A percentile compares a stretch with the other conserved stretches of the same genome.
These are phyloP conservation scores for Aspergillus niger DNA, from an alignment of 2,329 filamentous ascomycete species.

Conservation along the genomic window DNA sequence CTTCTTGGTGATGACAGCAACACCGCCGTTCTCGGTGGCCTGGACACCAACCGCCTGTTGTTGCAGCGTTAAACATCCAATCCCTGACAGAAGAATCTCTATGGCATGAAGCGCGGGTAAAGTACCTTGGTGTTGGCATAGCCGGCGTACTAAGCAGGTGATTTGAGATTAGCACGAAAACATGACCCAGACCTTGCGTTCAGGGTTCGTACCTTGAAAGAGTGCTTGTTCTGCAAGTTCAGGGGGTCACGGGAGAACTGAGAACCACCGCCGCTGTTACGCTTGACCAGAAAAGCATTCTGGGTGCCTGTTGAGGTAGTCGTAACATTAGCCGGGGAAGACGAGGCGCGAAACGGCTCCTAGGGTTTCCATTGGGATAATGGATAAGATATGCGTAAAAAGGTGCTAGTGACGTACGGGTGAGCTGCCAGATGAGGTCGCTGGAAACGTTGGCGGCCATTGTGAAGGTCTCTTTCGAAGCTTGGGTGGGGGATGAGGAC, in stretches of 20 bases:
- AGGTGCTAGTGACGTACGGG: constrained; percentile 67
- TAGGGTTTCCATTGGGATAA: not conserved
- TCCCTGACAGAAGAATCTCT: not conserved
- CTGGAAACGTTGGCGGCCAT: constrained; percentile 72
- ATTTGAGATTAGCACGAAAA: constrained; percentile 14
- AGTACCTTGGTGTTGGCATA: constrained; percentile 91
- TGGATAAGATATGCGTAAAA: constrained; percentile 3
- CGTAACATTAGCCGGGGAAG: constrained; percentile 18
- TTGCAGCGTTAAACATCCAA: constrained; percentile 13
- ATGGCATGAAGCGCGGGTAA: constrained; percentile 3
- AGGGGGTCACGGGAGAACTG: constrained; percentile 93
- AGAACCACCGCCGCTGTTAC: constrained; percentile 73
- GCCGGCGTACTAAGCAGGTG: constrained; percentile 71
- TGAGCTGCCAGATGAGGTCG: constrained; percentile 93
- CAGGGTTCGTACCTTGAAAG: constrained; percentile 69
- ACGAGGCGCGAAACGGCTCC: not conserved
- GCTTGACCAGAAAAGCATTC: constrained; percentile 92
- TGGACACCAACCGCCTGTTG: constrained; percentile 78
- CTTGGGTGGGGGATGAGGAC: constrained; percentile 25
- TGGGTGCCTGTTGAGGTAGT: constrained; percentile 65
- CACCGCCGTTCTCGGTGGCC: constrained; percentile 73
- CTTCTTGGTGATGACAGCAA: constrained; percentile 86
- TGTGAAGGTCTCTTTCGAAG: constrained; percentile 31
- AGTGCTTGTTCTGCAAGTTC: constrained; percentile 90
- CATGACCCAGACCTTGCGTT: constrained; percentile 12